These are phyloP conservation scores for Zygosaccharomyces sapae DNA, from an alignment of 1,139 yeast species.

Conservation along the genomic window DNA sequence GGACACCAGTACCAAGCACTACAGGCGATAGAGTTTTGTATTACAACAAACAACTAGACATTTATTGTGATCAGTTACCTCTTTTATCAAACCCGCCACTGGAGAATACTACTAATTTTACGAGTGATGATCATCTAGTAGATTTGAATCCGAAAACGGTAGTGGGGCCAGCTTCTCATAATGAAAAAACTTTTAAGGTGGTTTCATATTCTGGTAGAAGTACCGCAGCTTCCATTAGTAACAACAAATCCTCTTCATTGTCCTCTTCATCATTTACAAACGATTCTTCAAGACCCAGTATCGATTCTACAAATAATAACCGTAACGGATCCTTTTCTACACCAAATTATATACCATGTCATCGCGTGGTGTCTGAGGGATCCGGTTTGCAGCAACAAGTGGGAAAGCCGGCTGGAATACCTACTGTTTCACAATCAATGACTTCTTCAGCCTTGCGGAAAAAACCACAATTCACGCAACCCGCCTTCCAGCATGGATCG, in stretches of 20 bases:
- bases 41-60: conserved; percentile 55
- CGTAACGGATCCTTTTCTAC: conserved; percentile 13
- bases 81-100: conserved; percentile 39
- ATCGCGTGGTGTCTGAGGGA: conserved; percentile 11
- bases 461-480: not conserved
- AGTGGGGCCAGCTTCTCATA: conserved; percentile 13
- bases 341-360: conserved; percentile 7
- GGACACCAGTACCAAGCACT: conserved; percentile 55
- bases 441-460: not conserved
- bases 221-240: conserved; percentile 5
- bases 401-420: not conserved
- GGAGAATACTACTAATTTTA: conserved; percentile 35
- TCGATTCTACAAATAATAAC: conserved; percentile 2
- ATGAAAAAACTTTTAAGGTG: conserved; percentile 14
- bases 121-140: conserved; percentile 29
- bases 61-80: conserved; percentile 57
- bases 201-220: conserved; percentile 8
- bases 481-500: conserved; percentile 2
- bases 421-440: not conserved
- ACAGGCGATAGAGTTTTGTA: conserved; percentile 51
- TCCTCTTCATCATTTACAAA: conserved; percentile 14
- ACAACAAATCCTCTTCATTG: conserved; percentile 12
- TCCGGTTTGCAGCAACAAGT: conserved; percentile 6
- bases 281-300: conserved; percentile 7
- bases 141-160: conserved; percentile 24